A percentile compares a stretch with the other conserved stretches of the same genome.
phyloP scores from a whole-genome alignment of 148 eudicot genomes.

The Selenicereus undatus region DNA sequence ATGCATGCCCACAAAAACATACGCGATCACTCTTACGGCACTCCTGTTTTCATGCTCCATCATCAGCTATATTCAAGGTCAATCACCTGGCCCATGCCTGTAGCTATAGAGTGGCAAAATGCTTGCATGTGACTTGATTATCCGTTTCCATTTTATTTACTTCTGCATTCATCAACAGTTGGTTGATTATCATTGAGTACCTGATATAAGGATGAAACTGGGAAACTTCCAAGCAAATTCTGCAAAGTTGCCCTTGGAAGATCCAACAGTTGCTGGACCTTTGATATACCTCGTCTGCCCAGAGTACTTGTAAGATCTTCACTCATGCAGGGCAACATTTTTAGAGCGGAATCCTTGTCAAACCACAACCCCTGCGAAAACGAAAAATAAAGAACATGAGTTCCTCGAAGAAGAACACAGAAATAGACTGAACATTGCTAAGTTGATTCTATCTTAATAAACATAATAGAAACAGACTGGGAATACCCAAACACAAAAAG shows the following conservation, averaged over 20 bases:
- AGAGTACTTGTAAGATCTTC: slow-evolving; percentile 50
- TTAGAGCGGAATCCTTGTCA: slow-evolving; percentile 56
- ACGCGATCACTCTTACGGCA: background rate
- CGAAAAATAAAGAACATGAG: background rate
- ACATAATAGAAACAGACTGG: no score
- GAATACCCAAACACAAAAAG: no score
- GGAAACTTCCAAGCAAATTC: slow-evolving; percentile 43
- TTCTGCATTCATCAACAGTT: background rate
- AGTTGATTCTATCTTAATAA: no score
- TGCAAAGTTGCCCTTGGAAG: slow-evolving; percentile 48
- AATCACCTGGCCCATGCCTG: background rate
- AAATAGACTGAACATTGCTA: background rate
- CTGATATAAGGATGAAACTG: slow-evolving; percentile 56
- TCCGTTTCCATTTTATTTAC: background rate
- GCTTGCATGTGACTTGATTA: background rate
- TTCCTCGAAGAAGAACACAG: background rate
- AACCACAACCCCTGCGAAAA: slow-evolving; percentile 77
- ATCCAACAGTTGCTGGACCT: slow-evolving; percentile 67
- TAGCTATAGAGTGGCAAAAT: background rate
- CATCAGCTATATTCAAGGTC: background rate
- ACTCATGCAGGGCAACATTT: slow-evolving; percentile 85
- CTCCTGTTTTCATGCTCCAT: background rate
- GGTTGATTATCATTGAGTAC: slow-evolving; percentile 24
- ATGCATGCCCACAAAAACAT: no score
- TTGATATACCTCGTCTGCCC: slow-evolving; percentile 46